These are phyloP conservation scores for Triglochin maritima DNA, from an alignment of 106 monocot species.

Conservation along the genomic window DNA sequence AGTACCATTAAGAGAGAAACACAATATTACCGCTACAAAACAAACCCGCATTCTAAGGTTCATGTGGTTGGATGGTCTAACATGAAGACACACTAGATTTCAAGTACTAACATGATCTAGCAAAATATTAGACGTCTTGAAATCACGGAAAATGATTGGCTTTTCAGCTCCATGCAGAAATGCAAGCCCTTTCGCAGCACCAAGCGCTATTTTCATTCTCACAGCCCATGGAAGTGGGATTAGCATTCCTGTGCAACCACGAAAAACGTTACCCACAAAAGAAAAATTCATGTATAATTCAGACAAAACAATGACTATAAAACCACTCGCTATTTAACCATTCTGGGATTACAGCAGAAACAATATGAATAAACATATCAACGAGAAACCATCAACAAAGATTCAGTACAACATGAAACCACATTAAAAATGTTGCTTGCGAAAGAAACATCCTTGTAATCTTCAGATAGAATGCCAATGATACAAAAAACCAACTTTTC, in stretches of 20 bases:
- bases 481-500: too few relatives aligned
- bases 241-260: not conserved
- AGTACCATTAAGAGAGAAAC: not conserved
- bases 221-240: constrained; percentile 13
- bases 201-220: constrained; percentile 27
- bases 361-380: not conserved
- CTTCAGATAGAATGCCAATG: too few relatives aligned
- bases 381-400: not conserved
- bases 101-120: constrained; percentile 9
- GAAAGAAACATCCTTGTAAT: too few relatives aligned
- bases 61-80: too few relatives aligned
- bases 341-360: not conserved
- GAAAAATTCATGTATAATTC: not conserved
- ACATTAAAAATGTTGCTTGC: too few relatives aligned
- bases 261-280: not conserved
- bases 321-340: too few relatives aligned
- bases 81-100: not conserved
- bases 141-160: constrained; percentile 23
- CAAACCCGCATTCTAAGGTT: too few relatives aligned
- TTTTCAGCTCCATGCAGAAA: constrained; percentile 24
- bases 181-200: constrained; percentile 22
- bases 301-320: too few relatives aligned
- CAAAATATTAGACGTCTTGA: constrained; percentile 27
- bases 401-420: too few relatives aligned
- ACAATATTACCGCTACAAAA: too few relatives aligned